Evolutionary conservation across 2,329 filamentous ascomycete genomes (phyloP).

Genomic region (Plenodomus biglobosus): DNA sequence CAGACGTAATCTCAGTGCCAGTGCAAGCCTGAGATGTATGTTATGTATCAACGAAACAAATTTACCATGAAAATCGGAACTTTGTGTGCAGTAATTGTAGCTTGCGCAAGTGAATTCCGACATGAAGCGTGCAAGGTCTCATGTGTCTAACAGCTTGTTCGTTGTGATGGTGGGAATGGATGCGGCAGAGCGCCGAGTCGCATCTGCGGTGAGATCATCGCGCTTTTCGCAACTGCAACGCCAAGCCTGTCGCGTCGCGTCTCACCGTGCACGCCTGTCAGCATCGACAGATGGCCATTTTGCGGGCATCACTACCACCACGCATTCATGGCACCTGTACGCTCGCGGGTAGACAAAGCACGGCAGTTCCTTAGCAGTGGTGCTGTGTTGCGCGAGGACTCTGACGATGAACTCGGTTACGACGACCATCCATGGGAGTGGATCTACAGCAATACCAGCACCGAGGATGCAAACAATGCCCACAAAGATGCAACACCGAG

Average conservation of each 20-base stretch:
- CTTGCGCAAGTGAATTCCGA: background rate
- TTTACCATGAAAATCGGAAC: background rate
- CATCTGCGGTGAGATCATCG: slow-evolving; percentile 18
- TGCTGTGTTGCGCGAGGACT: slow-evolving; percentile 73
- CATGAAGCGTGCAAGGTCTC: background rate
- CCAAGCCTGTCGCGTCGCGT: slow-evolving; percentile 26
- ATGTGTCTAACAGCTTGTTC: background rate
- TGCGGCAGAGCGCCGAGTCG: background rate
- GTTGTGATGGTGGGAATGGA: background rate
- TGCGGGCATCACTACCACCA: slow-evolving; percentile 2
- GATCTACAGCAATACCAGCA: slow-evolving; percentile 54
- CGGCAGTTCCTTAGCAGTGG: slow-evolving; percentile 58
- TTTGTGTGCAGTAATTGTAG: background rate
- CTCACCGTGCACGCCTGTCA: background rate
- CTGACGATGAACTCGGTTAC: slow-evolving; percentile 75
- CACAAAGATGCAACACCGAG: slow-evolving; percentile 32
- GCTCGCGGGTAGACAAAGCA: slow-evolving; percentile 50
- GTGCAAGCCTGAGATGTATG: slow-evolving; percentile 30
- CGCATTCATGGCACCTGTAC: slow-evolving; percentile 44
- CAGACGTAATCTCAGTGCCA: slow-evolving; percentile 27
- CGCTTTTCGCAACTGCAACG: slow-evolving; percentile 22
- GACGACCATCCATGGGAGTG: slow-evolving; percentile 56
- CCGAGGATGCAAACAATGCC: slow-evolving; percentile 18
- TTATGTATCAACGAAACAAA: slow-evolving; percentile 23
- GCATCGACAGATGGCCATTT: background rate